Evolutionary conservation across 768 basidiomycete genomes (phyloP).

Genomic region (Tricholoma terreum): DNA sequence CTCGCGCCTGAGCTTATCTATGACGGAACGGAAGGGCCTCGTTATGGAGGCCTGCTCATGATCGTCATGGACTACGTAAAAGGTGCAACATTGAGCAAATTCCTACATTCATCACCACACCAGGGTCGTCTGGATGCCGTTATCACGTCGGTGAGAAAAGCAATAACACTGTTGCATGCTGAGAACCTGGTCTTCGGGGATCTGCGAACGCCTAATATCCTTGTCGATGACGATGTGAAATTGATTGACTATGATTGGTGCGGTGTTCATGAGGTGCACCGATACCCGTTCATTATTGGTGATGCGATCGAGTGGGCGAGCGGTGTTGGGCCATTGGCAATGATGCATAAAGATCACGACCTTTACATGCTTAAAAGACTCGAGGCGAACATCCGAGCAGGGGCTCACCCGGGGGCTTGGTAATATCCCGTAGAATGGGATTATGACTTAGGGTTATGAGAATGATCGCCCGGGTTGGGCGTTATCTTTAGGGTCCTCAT

Average conservation of each 20-base stretch:
- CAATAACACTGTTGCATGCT: constrained; percentile 1
- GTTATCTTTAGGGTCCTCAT: too few species aligned
- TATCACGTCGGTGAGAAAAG: background rate
- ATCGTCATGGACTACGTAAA: constrained; percentile 8
- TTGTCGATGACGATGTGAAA: background rate
- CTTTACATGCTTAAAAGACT: background rate
- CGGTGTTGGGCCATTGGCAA: background rate
- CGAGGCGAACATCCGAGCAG: background rate
- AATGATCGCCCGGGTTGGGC: too few species aligned
- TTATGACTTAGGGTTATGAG: too few species aligned
- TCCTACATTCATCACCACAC: background rate
- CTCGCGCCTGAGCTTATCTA: constrained; percentile 13
- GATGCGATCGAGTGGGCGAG: background rate
- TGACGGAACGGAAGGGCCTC: background rate
- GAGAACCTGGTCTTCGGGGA: constrained; percentile 2
- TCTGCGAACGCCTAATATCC: constrained; percentile 6
- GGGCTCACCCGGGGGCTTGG: background rate
- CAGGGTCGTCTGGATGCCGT: background rate
- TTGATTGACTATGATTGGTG: constrained; percentile 7
- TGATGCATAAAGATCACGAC: background rate
- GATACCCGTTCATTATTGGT: background rate
- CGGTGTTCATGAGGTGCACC: background rate
- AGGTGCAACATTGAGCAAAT: background rate
- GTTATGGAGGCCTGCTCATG: constrained; percentile 1
- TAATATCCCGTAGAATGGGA: background rate